Base-by-base conservation (phyloP, 169 alveolate species). In the Plasmodium sp. region DNA sequence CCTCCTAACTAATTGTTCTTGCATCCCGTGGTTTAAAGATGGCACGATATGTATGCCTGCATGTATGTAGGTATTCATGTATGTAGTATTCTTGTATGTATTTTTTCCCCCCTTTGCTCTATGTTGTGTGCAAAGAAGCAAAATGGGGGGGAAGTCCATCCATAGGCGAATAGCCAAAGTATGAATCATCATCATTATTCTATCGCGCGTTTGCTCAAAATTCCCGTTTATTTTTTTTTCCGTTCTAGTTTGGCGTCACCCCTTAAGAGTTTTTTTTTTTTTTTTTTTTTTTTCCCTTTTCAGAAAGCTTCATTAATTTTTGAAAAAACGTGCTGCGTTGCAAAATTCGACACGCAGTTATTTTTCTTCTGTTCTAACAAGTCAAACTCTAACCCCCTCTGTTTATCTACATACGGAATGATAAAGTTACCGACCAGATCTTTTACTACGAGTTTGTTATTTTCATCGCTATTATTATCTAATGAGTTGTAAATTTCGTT, bases 381-480 rank as follows among this genome's bases (percentile, higher is more conserved):
- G 48, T 90, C 91, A 54, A 90, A 90, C 82, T 90, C 84, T 41
- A 62, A 54, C 18, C 94, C 94, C 72, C 94, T 90, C 73, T 90
- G 86, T 71, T 90, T 90, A 90, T 90, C 94, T 27, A 90, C 94
- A 90, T 90, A 90, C 7, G 94, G 94, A 62, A 90, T 90, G 39
- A 90, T 90, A 67, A 90, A 90, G 51, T 90, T 90, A 22, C 94
- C 94, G 10, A 90, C 94, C 73, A 90, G 82, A 79, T 90, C 94
- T 90, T 90, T 90, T 33, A 90, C 84, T 56, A 90, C 80, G 72
- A 79, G 56, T 62, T 90, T 90, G 72, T 79, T 90, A 58, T 90
- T 80, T 39, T 90, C 94, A 31, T 90, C 94, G 27, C 71, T 54
- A 18, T 74, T 56, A 80, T 80, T 90, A 39, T 90, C 90, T 81